Evolutionary conservation across 2,329 filamentous ascomycete genomes (phyloP).

Genomic region (Exserohilum rostratum): DNA sequence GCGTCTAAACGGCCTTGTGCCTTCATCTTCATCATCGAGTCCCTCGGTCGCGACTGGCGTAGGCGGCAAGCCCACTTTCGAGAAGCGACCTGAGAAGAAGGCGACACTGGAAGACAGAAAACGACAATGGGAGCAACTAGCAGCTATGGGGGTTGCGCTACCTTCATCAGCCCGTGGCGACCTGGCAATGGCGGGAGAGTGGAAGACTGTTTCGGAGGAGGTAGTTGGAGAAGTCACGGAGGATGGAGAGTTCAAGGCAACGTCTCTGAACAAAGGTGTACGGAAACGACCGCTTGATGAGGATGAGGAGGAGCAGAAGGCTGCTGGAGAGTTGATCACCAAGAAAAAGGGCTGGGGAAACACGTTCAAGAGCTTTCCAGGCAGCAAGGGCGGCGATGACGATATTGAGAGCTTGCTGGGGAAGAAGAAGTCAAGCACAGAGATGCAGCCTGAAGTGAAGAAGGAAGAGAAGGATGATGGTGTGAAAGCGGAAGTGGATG

Average conservation of each 20-base stretch:
- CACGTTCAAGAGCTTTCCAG: constrained; percentile 54
- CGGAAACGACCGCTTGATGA: constrained; percentile 68
- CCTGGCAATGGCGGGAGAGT: constrained; percentile 88
- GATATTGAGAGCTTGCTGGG: constrained; percentile 68
- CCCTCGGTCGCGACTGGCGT: constrained; percentile 37
- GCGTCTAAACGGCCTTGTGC: constrained; percentile 78
- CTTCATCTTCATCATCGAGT: constrained; percentile 52
- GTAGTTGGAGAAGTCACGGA: constrained; percentile 52
- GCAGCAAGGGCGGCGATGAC: constrained; percentile 58
- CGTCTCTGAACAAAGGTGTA: constrained; percentile 59
- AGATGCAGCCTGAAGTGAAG: constrained; percentile 37
- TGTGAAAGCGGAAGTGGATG: constrained; percentile 28
- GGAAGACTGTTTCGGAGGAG: constrained; percentile 69
- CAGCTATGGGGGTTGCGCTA: constrained; percentile 82
- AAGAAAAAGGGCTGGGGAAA: constrained; percentile 54
- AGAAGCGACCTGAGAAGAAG: constrained; percentile 50
- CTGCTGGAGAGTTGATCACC: constrained; percentile 57
- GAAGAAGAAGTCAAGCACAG: constrained; percentile 28
- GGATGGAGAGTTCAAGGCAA: constrained; percentile 53
- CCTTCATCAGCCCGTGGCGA: constrained; percentile 79
- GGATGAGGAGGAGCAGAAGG: constrained; percentile 66
- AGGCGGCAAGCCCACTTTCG: constrained; percentile 30
- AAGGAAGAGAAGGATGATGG: constrained; percentile 52
- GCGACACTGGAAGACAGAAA: constrained; percentile 72
- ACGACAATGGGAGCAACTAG: constrained; percentile 84